A percentile compares a stretch with the other conserved stretches of the same genome.
Conservation (phyloP, 192 early-diverging fungal species). For the Pecoramyces ruminantium region DNA sequence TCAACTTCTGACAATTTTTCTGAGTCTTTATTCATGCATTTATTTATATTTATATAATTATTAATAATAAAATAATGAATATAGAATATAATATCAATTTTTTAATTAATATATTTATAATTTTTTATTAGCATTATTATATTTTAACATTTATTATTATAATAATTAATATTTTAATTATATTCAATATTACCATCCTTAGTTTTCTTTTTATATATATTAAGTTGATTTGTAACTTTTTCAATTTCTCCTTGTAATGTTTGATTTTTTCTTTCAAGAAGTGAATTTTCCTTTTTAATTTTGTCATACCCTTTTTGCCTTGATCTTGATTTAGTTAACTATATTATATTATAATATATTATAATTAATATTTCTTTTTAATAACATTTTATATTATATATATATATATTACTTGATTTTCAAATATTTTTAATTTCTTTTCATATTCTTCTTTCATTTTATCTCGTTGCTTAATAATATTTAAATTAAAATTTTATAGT, state of each 20-base stretch:
- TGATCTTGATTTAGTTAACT: constrained; percentile 15
- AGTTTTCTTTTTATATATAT: constrained; percentile 19
- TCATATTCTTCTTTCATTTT: constrained; percentile 25
- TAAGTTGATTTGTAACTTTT: constrained; percentile 4
- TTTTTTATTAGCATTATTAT: too few relatives aligned
- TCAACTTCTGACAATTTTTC: constrained; percentile 23
- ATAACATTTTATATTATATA: too few relatives aligned
- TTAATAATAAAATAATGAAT: too few relatives aligned
- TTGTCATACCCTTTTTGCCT: constrained; percentile 17
- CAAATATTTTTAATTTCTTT: constrained; percentile 13
- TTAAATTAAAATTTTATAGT: too few relatives aligned
- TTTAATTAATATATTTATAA: too few relatives aligned
- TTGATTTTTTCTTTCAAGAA: constrained; percentile 1
- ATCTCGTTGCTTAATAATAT: constrained; percentile 6
- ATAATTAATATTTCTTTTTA: too few relatives aligned
- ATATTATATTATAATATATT: too few relatives aligned
- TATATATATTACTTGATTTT: constrained; percentile 11
- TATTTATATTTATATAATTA: too few relatives aligned
- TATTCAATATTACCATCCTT: constrained; percentile 17
- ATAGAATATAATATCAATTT: too few relatives aligned
- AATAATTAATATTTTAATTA: not conserved
- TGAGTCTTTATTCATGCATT: constrained; percentile 14
- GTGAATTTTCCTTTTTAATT: constrained; percentile 14
- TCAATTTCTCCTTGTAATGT: constrained; percentile 20
- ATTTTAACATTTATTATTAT: too few relatives aligned